A percentile compares a stretch with the other conserved stretches of the same genome.
Evolutionary conservation across 2,329 filamentous ascomycete genomes (phyloP).

Genomic region (Fusarium liriodendri): DNA sequence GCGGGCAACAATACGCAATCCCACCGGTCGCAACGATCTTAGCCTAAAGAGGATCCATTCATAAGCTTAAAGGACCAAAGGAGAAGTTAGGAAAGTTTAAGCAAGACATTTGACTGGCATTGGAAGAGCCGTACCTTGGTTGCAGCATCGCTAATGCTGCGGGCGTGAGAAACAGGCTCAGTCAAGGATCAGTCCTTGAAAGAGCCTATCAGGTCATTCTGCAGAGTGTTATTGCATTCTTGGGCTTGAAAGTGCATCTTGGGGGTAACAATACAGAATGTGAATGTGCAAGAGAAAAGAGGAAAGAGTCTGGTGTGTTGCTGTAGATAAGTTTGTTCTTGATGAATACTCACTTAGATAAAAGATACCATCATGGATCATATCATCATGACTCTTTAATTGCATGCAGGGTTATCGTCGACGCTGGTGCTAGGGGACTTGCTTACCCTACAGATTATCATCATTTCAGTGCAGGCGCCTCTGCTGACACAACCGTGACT

Average conservation of each 20-base stretch:
- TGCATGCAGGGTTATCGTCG: slow-evolving; percentile 27
- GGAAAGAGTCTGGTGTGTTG: background rate
- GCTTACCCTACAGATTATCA: slow-evolving; percentile 27
- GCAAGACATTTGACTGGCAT: background rate
- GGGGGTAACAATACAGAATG: background rate
- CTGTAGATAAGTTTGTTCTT: background rate
- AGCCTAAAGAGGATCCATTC: background rate
- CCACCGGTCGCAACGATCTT: background rate
- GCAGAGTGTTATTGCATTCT: background rate
- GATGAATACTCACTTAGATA: background rate
- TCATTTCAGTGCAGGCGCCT: background rate
- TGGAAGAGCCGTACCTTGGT: background rate
- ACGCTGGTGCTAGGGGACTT: slow-evolving; percentile 10
- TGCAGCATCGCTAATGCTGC: background rate
- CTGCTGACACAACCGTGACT: slow-evolving; percentile 28
- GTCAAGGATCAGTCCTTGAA: background rate
- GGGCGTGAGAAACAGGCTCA: background rate
- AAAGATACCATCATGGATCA: background rate
- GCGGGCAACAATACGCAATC: background rate
- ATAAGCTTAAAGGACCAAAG: background rate
- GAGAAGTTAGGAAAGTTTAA: background rate
- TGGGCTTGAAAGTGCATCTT: background rate
- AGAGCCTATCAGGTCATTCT: background rate
- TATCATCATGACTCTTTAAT: slow-evolving; percentile 38
- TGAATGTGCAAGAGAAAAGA: background rate